These are phyloP conservation scores for Circinella umbellata DNA, from an alignment of 371 early-diverging fungal genomes.

Conservation along the genomic window DNA sequence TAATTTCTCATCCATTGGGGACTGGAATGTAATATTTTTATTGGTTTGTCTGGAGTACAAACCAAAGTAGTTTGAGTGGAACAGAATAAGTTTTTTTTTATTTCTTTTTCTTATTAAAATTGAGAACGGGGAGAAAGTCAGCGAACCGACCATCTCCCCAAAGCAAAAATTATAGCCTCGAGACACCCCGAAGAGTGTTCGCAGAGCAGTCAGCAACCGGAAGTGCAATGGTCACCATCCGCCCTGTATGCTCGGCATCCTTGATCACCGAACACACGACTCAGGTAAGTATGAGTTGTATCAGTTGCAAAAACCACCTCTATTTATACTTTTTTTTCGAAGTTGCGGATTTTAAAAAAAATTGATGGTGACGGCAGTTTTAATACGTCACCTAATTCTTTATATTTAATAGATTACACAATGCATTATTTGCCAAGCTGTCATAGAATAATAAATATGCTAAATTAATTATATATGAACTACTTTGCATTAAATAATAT, in stretches of 20 bases:
- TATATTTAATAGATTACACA: no score
- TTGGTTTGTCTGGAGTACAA: no score
- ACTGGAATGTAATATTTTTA: no score
- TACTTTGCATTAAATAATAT: no score
- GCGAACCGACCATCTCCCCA: constrained; percentile 49
- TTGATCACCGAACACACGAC: constrained; percentile 49
- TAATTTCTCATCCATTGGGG: no score
- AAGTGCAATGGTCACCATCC: constrained; percentile 49
- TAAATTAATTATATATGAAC: no score
- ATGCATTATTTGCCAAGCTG: no score
- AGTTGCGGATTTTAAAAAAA: no score
- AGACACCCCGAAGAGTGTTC: constrained; percentile 55
- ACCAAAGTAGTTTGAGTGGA: no score
- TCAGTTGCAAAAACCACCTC: constrained; percentile 10
- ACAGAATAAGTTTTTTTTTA: background rate
- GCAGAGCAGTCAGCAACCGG: constrained; percentile 43
- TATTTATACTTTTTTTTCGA: constrained; percentile 37
- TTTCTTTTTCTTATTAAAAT: constrained; percentile 32
- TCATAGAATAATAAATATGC: no score
- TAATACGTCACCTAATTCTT: no score
- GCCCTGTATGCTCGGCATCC: constrained; percentile 43
- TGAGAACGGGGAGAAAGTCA: constrained; percentile 33
- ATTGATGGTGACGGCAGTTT: no score
- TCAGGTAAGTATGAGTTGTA: constrained; percentile 57
- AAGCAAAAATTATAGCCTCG: constrained; percentile 58